Evolutionary conservation across 2,329 filamentous ascomycete genomes (phyloP).

Genomic region (Aspergillus aculeatinus): DNA sequence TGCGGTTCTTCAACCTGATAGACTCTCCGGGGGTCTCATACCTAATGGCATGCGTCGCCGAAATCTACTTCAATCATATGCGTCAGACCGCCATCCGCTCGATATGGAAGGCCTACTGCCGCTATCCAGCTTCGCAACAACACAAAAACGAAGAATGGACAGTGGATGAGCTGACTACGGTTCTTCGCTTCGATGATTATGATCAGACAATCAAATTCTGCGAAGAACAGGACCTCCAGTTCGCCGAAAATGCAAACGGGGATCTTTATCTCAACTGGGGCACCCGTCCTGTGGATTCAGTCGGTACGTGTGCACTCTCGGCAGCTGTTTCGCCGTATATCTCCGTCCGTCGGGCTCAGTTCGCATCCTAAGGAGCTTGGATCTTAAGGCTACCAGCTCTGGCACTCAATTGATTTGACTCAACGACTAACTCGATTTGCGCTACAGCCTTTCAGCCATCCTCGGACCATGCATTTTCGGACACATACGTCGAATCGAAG

Average conservation of each 20-base stretch:
- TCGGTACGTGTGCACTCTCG: slow-evolving; percentile 40
- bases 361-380: background rate
- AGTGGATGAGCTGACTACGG: slow-evolving; percentile 50
- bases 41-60: slow-evolving; percentile 63
- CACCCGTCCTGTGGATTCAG: slow-evolving; percentile 47
- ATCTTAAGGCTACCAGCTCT: no score
- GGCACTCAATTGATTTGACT: slow-evolving; percentile 3
- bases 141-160: slow-evolving; percentile 58
- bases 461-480: slow-evolving; percentile 55
- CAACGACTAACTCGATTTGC: slow-evolving; percentile 19
- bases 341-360: slow-evolving; percentile 5
- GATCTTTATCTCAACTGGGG: slow-evolving; percentile 53
- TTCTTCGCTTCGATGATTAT: slow-evolving; percentile 57
- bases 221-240: slow-evolving; percentile 52
- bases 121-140: slow-evolving; percentile 47
- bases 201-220: slow-evolving; percentile 56
- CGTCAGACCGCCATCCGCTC: slow-evolving; percentile 57
- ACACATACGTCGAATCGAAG: slow-evolving; percentile 58
- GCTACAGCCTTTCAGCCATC: slow-evolving; percentile 42
- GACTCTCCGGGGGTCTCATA: slow-evolving; percentile 58
- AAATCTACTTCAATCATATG: slow-evolving; percentile 61
- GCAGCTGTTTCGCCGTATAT: slow-evolving; percentile 20
- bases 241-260: slow-evolving; percentile 49
- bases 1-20: slow-evolving; percentile 58
- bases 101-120: slow-evolving; percentile 55